phyloP scores from a whole-genome alignment of 2,329 filamentous ascomycete genomes.

The Botrytis porri region DNA sequence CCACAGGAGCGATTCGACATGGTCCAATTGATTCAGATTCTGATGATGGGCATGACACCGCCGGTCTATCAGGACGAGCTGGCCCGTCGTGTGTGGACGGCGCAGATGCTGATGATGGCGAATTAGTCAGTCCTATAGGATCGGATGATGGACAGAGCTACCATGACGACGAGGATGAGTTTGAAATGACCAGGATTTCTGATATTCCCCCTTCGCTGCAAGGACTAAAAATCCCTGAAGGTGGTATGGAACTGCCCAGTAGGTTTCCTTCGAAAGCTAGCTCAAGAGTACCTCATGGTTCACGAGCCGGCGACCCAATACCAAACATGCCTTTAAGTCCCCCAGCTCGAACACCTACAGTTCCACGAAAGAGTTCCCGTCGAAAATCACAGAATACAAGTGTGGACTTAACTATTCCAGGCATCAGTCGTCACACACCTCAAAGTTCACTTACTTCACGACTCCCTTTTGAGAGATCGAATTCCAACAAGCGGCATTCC shows the following conservation, averaged over 20 bases:
- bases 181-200: conserved; percentile 44
- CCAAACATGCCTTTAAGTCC: conserved; percentile 40
- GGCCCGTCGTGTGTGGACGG: conserved; percentile 38
- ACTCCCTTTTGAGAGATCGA: conserved; percentile 57
- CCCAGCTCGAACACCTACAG: conserved; percentile 39
- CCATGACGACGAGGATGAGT: conserved; percentile 46
- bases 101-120: conserved; percentile 26
- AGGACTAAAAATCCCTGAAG: conserved; percentile 49
- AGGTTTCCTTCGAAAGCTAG: conserved; percentile 59
- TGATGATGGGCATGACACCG: conserved; percentile 33
- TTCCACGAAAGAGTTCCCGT: conserved; percentile 73
- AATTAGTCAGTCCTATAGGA: conserved; percentile 32
- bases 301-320: conserved; percentile 33
- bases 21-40: conserved; percentile 64
- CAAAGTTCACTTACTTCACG: conserved; percentile 32
- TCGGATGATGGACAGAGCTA: conserved; percentile 47
- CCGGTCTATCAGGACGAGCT: conserved; percentile 39
- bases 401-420: conserved; percentile 21
- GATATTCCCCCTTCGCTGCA: conserved; percentile 56
- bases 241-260: conserved; percentile 51
- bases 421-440: conserved; percentile 24
- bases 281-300: conserved; percentile 36
- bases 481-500: conserved; percentile 52
- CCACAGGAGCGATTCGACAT: conserved; percentile 43
- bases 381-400: conserved; percentile 42